Evolutionary conservation across 176 grass and related monocot species (phyloP).

Genomic region (Oryza meridionalis): DNA sequence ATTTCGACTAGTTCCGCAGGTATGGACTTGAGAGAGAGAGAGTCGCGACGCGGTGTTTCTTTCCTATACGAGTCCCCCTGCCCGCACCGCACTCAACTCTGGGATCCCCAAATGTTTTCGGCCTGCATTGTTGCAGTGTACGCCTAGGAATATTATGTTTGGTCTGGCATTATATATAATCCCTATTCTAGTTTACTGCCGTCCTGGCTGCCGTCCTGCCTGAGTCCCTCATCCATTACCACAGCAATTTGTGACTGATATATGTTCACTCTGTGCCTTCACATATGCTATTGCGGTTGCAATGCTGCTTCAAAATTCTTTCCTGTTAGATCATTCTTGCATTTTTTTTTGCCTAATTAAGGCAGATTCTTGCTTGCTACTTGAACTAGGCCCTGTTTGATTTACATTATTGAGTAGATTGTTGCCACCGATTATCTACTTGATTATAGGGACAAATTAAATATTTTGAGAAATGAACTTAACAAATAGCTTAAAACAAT

Average conservation of each 20-base stretch:
- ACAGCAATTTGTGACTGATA: background rate
- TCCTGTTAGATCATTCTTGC: background rate
- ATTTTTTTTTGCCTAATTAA: background rate
- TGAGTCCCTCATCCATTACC: background rate
- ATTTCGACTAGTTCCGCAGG: constrained; percentile 13
- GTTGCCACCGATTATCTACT: no score
- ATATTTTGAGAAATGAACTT: no score
- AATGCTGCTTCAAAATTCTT: background rate
- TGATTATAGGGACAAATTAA: no score
- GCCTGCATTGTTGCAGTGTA: background rate
- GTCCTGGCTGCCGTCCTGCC: background rate
- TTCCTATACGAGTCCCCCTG: background rate
- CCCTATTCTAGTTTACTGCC: background rate
- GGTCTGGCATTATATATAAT: background rate
- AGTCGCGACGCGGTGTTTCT: background rate
- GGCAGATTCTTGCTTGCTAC: background rate
- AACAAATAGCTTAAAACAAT: no score
- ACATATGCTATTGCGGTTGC: background rate
- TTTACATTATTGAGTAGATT: no score
- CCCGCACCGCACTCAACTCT: background rate
- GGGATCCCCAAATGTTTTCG: background rate
- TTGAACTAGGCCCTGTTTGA: background rate
- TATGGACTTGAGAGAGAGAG: background rate
- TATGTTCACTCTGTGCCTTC: background rate
- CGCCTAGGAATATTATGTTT: background rate